Evolutionary conservation across 345 rosid species (phyloP).

Genomic region (Mercurialis annua): DNA sequence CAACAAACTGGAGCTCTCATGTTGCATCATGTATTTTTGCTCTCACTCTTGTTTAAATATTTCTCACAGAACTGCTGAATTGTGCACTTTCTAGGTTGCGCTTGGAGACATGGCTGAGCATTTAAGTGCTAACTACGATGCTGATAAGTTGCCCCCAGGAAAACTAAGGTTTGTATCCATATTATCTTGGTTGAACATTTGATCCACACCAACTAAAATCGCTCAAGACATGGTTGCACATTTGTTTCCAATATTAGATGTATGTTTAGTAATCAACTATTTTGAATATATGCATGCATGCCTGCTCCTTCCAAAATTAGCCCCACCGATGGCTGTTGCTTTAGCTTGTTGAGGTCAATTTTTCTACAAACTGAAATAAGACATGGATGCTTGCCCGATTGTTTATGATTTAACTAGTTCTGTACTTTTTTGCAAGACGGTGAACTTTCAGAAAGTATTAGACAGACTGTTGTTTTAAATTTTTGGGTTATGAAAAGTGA

Average conservation of each 20-base stretch:
- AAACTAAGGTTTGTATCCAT: conserved; percentile 59
- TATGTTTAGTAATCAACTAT: no score
- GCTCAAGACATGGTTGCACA: background rate
- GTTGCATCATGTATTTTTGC: background rate
- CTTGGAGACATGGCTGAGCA: conserved; percentile 88
- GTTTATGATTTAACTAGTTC: background rate
- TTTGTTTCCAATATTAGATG: no score
- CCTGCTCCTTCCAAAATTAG: background rate
- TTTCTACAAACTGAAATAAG: background rate
- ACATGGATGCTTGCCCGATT: background rate
- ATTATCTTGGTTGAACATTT: background rate
- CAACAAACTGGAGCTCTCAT: background rate
- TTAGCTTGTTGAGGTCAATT: conserved; percentile 3
- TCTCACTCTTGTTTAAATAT: background rate
- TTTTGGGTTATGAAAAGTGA: background rate
- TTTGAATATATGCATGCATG: conserved; percentile 2
- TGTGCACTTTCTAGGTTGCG: conserved; percentile 55
- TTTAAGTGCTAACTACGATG: conserved; percentile 49
- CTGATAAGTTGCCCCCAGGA: conserved; percentile 70
- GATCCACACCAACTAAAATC: background rate
- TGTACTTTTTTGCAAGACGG: background rate
- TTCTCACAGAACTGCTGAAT: conserved; percentile 12
- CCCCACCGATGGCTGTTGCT: background rate
- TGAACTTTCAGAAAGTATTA: background rate
- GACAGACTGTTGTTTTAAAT: background rate